phyloP scores from a whole-genome alignment of 176 grass and related monocot genomes.

The Zoysia japonica region DNA sequence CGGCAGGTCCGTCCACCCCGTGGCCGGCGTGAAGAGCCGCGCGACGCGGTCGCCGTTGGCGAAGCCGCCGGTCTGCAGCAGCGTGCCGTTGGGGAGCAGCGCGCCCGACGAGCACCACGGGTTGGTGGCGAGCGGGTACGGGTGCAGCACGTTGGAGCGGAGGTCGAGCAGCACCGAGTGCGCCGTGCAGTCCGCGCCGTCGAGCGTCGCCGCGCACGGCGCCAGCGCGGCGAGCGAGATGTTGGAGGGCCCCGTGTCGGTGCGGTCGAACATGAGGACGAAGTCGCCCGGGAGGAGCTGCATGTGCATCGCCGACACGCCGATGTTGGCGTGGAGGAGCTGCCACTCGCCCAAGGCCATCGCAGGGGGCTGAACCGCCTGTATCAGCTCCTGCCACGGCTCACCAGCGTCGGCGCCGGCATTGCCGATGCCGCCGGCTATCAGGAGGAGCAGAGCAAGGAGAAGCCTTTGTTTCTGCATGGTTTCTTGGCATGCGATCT shows the following conservation, averaged over 20 bases:
- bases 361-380: no score
- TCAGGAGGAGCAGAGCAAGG: background rate
- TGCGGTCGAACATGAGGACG: conserved; percentile 84
- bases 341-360: conserved; percentile 54
- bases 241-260: conserved; percentile 66
- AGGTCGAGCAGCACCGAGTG: conserved; percentile 72
- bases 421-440: background rate
- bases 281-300: conserved; percentile 72
- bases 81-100: conserved; percentile 77
- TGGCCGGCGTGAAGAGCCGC: conserved; percentile 63
- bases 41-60: conserved; percentile 60
- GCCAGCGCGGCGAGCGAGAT: conserved; percentile 47
- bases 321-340: conserved; percentile 70
- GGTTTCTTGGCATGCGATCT: conserved; percentile 1
- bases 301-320: conserved; percentile 93
- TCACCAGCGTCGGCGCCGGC: background rate
- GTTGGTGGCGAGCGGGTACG: conserved; percentile 66
- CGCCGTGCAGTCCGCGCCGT: conserved; percentile 62
- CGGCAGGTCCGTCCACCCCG: conserved; percentile 64
- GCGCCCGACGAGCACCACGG: conserved; percentile 85
- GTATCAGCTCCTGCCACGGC: background rate
- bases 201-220: conserved; percentile 3
- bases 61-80: conserved; percentile 85
- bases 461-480: conserved; percentile 19
- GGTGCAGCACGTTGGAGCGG: conserved; percentile 34